Base-by-base conservation (phyloP, 306 rosid species). In the Vigna reflexopilosa region DNA sequence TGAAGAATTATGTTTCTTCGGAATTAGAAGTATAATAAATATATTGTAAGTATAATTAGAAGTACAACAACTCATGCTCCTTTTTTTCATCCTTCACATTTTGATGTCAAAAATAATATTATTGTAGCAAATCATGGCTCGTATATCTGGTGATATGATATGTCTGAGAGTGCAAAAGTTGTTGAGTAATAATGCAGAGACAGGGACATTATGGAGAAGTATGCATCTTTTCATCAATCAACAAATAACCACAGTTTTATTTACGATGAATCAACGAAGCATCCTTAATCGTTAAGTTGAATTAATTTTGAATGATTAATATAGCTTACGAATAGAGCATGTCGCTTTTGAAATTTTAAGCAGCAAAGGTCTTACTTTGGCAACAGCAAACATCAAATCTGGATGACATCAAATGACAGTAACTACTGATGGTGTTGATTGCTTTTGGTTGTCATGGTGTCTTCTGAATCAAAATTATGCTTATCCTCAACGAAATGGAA, bases 261-360 rank as follows among this genome's bases (percentile, higher is more conserved):
- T 73, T 12, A 7, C 24, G 67, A 80, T 63, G 47, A 72, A 74
- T 48, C 40, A 16, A 44, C 63, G 11, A 28, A 48, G 16, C 72
- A 70, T 48, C 71, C 77, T 79, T 79, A 59, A 48, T 38, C 56
- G 26, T 70, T 70, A 79, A 78, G 77, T 69, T 58, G 64, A 40
- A 49, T 59, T 61, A 70, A 59, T 6, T 59, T 13, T 59, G 72
- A 45, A 59, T 48, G 65, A 79, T 48, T 47, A 78, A 48, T 48
- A 16, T 54, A 14, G 0, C 6, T 63, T 36, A 42, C 57, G 38
- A 9, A 5, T 36, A 36, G n/a, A 65, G 24, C 54, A 32, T 5
- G 40, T 58, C 20, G 13, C 49, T 40, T 52, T 52, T 72, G 17
- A 61, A 70, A 70, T 49, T 52, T 78, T 20, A 49, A 58, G 11